Base-by-base conservation (phyloP, 192 early-diverging fungal genomes). In the Geosiphon pyriformis region DNA sequence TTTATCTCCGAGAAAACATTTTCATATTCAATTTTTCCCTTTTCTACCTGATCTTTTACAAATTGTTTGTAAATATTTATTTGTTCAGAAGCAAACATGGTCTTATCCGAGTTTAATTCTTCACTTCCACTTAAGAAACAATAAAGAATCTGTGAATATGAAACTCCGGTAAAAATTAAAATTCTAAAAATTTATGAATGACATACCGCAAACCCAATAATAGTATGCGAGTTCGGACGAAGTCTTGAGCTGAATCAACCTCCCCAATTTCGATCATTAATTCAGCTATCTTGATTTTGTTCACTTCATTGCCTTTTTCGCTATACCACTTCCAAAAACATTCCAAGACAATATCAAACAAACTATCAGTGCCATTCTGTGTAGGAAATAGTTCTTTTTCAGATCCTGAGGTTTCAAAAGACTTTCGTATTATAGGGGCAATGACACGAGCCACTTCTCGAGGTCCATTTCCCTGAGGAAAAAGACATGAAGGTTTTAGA, bases 161-260 rank as follows among this genome's bases (percentile, higher is more conserved):
- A n/a, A n/a, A n/a, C n/a, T n/a, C n/a, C n/a, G n/a, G n/a, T n/a
- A n/a, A n/a, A n/a, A n/a, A n/a, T n/a, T n/a, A n/a, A n/a, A n/a
- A n/a, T n/a, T n/a, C n/a, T n/a, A n/a, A n/a, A n/a, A n/a, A n/a
- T n/a, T n/a, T n/a, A n/a, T n/a, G n/a, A n/a, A n/a, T n/a, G n/a
- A n/a, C n/a, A n/a, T 55, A 55, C 53, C 53, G 12, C 23, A 55
- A 55, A 29, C 53, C 20, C 20, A 23, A 55, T 29, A 55, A 29
- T 23, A 55, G 23, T 12, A 55, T 10, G 12, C 27, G 18, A 29
- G 27, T 26, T 20, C 53, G 20, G 2, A 55, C 53, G 12, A 55
- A 20, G 20, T 20, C 53, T 26, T 55, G 53, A 1, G 22, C 53
- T 12, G 20, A 27, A 55, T 55, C 53, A 11, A 55, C 23, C 12